Percentiles rank a stretch among this genome's conserved stretches.
Conservation (phyloP, 139 green algal species). For the Chlamydomonas sphaeroides region DNA sequence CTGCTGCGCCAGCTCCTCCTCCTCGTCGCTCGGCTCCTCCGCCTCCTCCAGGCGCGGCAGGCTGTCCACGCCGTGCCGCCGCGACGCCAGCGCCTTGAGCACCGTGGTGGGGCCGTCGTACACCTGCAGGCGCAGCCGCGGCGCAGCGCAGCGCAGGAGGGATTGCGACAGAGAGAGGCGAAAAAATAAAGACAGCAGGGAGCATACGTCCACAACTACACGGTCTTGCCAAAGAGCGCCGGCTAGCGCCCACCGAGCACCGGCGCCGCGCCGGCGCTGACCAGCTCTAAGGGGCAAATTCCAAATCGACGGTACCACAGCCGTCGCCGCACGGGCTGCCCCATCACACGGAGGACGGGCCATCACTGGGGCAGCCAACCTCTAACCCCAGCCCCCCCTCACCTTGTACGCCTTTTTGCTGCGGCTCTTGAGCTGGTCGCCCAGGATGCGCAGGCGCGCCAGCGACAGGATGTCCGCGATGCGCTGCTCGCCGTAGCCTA, state of each 20-base stretch:
- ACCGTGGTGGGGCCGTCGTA: constrained; percentile 35
- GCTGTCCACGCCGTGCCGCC: not conserved
- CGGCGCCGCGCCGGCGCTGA: too few relatives aligned
- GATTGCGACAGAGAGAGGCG: not conserved
- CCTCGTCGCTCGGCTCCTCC: not conserved
- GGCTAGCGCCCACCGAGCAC: too few relatives aligned
- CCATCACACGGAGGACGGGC: too few relatives aligned
- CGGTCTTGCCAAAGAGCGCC: too few relatives aligned
- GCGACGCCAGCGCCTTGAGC: constrained; percentile 20
- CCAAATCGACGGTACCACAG: too few relatives aligned
- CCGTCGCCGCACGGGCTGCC: too few relatives aligned
- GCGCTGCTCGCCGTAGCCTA: constrained; percentile 57
- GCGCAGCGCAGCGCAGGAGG: too few relatives aligned
- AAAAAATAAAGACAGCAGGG: too few relatives aligned
- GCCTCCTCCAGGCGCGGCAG: not conserved
- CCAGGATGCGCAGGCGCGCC: constrained; percentile 73
- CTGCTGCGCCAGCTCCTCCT: not conserved
- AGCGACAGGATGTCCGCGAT: constrained; percentile 73
- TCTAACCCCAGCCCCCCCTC: not conserved
- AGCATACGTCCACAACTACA: too few relatives aligned
- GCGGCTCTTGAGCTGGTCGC: constrained; percentile 60
- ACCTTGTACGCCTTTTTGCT: constrained; percentile 35
- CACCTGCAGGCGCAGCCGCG: not conserved
- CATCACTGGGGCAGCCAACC: too few relatives aligned
- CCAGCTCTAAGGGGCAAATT: too few relatives aligned